A percentile compares a stretch with the other conserved stretches of the same genome.
Evolutionary conservation across 331 rosid species (phyloP).

Genomic region (Telfairia occidentalis): DNA sequence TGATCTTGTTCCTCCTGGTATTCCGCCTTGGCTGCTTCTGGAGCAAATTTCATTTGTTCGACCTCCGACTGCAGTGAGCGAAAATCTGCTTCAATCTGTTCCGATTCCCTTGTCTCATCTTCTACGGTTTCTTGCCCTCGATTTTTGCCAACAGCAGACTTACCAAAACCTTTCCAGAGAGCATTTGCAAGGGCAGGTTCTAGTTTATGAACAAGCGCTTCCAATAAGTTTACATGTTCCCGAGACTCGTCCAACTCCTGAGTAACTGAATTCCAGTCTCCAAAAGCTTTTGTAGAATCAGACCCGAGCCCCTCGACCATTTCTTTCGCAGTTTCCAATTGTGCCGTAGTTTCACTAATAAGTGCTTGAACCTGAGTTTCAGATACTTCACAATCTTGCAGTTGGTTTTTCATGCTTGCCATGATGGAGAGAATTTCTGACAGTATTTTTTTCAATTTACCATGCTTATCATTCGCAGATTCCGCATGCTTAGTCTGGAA

Average conservation of each 20-base stretch:
- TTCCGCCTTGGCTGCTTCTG: slow-evolving; percentile 28
- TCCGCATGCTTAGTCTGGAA: slow-evolving; percentile 35
- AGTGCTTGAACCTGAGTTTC: slow-evolving; percentile 46
- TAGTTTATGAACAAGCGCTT: slow-evolving; percentile 40
- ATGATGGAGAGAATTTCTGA: slow-evolving; percentile 37
- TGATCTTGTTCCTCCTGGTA: slow-evolving; percentile 56
- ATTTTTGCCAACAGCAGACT: slow-evolving; percentile 12
- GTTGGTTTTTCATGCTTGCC: slow-evolving; percentile 43
- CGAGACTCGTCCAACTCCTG: slow-evolving; percentile 57
- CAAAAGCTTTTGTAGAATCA: slow-evolving; percentile 23
- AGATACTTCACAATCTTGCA: slow-evolving; percentile 50
- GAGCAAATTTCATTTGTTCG: neutral
- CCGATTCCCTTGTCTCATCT: neutral
- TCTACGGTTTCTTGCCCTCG: slow-evolving; percentile 17
- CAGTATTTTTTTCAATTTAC: slow-evolving; percentile 48
- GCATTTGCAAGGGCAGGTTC: slow-evolving; percentile 30
- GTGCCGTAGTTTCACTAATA: slow-evolving; percentile 33
- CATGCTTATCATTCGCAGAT: slow-evolving; percentile 37
- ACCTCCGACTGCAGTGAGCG: neutral
- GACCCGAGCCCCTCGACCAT: slow-evolving; percentile 31
- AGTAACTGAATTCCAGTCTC: slow-evolving; percentile 22
- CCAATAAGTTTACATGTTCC: slow-evolving; percentile 43
- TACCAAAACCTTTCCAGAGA: slow-evolving; percentile 11
- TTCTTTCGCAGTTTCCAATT: slow-evolving; percentile 47
- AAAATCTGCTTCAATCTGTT: neutral